Evolutionary conservation across 2,329 filamentous ascomycete genomes (phyloP), one percentile per base, ranked within the genome.

Genomic region (Colletotrichum musicola): DNA sequence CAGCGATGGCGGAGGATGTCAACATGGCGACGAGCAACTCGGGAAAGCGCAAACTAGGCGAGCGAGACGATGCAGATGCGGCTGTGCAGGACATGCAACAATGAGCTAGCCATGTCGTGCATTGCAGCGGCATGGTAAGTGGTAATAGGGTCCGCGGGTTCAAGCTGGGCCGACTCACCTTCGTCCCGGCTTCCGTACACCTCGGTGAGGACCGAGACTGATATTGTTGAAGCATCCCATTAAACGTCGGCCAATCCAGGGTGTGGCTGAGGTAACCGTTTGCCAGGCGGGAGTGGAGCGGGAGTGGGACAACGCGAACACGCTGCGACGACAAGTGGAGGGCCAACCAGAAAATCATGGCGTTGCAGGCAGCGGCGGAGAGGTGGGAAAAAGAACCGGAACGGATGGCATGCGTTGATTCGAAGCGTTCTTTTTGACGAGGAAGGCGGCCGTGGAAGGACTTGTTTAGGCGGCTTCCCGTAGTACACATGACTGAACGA

Each of bases 31-130:
- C 78, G 13, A 77, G 77, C 62, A 35, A 60, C 60, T 78, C 80
- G 18, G 81, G 79, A 56, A 90, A 90, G 80, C 82, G 88, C 72
- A 89, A 89, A 77, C 76, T 86, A 51, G 79, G 78, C 53, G 82
- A 84, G 25, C 77, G 76, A 49, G 83, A 83, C 40, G 77, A 76
- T 25, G 71, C 67, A 35, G 65, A 71, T 53, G 63, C 62, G 62
- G 58, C 53, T 61, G 56, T 38, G 20, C 42, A 65, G 51, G 54
- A 54, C 49, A 62, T 65, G 70, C 70, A 35, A 35, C 30, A 62
- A 30, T 71, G 40, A 68, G 47, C 50, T 49, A 35, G 25, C 25
- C 64, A 59, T 68, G 65, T 40, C 59, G 55, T 69, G 59, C 59
- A 64, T 69, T 35, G 9, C 55, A 50, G 51, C 42, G 25, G 56